Evolutionary conservation across 768 basidiomycete genomes (phyloP).

Genomic region (Rubroboletus pulcherrimus): DNA sequence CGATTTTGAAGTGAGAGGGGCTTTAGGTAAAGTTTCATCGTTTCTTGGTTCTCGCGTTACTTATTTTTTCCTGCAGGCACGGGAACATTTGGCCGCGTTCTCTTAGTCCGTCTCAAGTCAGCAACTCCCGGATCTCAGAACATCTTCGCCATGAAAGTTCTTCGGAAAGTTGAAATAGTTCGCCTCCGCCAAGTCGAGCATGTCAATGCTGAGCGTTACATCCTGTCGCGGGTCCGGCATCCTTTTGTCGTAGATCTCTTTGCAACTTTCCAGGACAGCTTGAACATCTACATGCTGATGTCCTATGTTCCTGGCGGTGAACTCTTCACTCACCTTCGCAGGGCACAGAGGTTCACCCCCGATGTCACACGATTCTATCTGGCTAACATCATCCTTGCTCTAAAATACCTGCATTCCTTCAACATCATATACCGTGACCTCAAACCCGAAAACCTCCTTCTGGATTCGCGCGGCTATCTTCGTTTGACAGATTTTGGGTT

Average conservation of each 20-base stretch:
- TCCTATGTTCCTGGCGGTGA: constrained; percentile 97
- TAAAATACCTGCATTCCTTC: constrained; percentile 91
- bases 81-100: constrained; percentile 92
- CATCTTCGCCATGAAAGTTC: constrained; percentile 85
- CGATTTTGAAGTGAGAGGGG: constrained; percentile 79
- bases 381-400: constrained; percentile 90
- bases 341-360: constrained; percentile 91
- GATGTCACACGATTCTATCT: constrained; percentile 98
- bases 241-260: constrained; percentile 97
- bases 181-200: constrained; percentile 95
- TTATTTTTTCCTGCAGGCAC: constrained; percentile 56
- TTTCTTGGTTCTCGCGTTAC: background rate
- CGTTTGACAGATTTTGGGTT: constrained; percentile 98
- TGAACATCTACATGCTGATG: constrained; percentile 98
- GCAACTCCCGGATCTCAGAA: constrained; percentile 41
- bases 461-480: constrained; percentile 90
- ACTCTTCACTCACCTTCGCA: constrained; percentile 92
- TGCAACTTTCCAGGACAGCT: constrained; percentile 90
- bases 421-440: constrained; percentile 99
- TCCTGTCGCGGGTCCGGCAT: constrained; percentile 86
- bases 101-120: constrained; percentile 75
- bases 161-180: constrained; percentile 82
- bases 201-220: constrained; percentile 93
- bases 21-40: constrained; percentile 51
- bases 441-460: constrained; percentile 97